Conservation (phyloP, 179 eudicot species). For the Actinidia arguta region DNA sequence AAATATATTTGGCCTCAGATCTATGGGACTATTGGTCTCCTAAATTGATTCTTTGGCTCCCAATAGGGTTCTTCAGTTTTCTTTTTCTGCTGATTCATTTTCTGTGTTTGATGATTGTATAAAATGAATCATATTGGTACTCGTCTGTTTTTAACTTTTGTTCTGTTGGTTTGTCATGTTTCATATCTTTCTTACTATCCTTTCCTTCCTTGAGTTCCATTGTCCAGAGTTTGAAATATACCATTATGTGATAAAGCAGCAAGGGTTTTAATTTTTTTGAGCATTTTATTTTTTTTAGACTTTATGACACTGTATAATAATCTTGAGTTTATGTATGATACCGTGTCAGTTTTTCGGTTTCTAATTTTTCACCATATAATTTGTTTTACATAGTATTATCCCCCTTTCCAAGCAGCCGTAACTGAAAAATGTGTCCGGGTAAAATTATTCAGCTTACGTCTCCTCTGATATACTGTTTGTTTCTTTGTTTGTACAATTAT, state of each 20-base stretch:
- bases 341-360: no score
- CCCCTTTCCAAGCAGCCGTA: not conserved
- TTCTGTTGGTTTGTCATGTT: not conserved
- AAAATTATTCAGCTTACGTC: no score
- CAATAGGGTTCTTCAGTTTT: constrained; percentile 3
- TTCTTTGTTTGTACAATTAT: not conserved
- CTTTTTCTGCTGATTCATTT: not conserved
- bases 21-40: not conserved
- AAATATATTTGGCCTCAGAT: not conserved
- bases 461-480: no score
- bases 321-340: not conserved
- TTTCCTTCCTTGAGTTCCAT: not conserved
- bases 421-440: not conserved
- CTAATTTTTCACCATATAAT: not conserved
- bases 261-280: not conserved
- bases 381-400: not conserved
- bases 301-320: no score
- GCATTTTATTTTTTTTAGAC: not conserved
- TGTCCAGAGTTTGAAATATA: not conserved
- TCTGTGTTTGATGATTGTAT: not conserved
- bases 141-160: not conserved
- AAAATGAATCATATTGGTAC: not conserved
- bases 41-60: not conserved
- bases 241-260: not conserved
- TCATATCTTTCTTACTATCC: not conserved